Evolutionary conservation across 1,284 basidiomycete species (phyloP).

Genomic region (Moesziomyces aphidis): DNA sequence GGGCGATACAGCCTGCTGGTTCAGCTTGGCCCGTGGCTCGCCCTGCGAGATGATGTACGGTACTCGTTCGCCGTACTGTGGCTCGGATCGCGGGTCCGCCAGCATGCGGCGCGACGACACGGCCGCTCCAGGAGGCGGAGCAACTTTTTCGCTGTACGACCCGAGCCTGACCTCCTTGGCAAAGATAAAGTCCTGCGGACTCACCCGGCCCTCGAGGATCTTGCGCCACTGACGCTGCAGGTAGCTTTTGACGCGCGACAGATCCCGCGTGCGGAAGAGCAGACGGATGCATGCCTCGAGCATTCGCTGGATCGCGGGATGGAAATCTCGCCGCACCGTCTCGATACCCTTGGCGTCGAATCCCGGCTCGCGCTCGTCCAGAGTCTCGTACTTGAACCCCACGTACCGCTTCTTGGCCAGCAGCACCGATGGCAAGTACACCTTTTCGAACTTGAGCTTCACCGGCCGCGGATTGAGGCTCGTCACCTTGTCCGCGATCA

Average conservation of each 20-base stretch:
- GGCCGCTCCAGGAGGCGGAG: conserved; percentile 88
- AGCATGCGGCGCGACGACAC: conserved; percentile 83
- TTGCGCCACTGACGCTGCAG: conserved; percentile 87
- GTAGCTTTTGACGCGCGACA: conserved; percentile 89
- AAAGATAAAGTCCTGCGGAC: conserved; percentile 90
- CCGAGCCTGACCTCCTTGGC: conserved; percentile 94
- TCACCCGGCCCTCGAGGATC: conserved; percentile 81
- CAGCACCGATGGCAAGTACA: conserved; percentile 91
- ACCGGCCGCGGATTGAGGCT: conserved; percentile 87
- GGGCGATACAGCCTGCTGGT: conserved; percentile 84
- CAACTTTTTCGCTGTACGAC: conserved; percentile 76
- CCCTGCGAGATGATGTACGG: conserved; percentile 88
- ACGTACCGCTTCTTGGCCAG: conserved; percentile 98
- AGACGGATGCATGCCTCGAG: conserved; percentile 69
- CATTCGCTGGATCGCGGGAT: conserved; percentile 64
- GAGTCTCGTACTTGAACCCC: conserved; percentile 90
- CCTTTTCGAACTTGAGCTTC: conserved; percentile 98
- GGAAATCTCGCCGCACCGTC: conserved; percentile 85
- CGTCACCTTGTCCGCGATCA: conserved; percentile 90
- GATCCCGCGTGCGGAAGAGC: conserved; percentile 86
- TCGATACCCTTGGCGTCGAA: conserved; percentile 99
- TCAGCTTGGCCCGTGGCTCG: conserved; percentile 76
- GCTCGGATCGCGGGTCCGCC: conserved; percentile 82
- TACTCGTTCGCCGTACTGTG: conserved; percentile 91
- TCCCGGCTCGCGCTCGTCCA: conserved; percentile 80